Base-by-base conservation (phyloP, 2,329 filamentous ascomycete species). In the Sporothrix curviconia region DNA sequence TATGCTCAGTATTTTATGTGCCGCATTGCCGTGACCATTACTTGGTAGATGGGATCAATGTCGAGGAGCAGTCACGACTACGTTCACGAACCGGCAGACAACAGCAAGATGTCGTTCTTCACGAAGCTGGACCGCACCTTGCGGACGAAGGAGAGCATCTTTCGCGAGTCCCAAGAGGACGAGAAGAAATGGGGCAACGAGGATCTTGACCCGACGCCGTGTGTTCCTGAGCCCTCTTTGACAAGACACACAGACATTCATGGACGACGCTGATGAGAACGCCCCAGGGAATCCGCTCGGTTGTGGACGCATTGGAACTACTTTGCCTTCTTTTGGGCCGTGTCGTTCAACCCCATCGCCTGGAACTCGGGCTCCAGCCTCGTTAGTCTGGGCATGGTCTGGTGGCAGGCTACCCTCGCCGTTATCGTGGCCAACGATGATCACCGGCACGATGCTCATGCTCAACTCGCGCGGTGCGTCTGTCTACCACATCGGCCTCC, bases 401-500 rank as follows among this genome's bases (percentile, higher is more conserved):
- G 58, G 55, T 60, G 58, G 58, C 58, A 60, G 24, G 58, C 58
- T 1, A 60, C 55, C 1, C 50, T 59, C 17, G 52, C 57, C 4
- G 57, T 40, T 32, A 53, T 57, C n/a, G 37, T 40, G 15, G 51
- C 51, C 7, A n/a, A 59, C 52, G 1, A 46, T 59, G 22, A 17
- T 59, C 14, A 51, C 44, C 15, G 49, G 49, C 34, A 47, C 39
- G 3, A 42, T 58, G 49, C 61, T 60, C 14, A 40, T 60, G 19
- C 47, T 61, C 49, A 56, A 59, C 42, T 61, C 59, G 12, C 56
- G 59, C 12, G 59, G 56, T 3, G 46, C 59, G 3, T 50, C 59
- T 1, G 51, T 55, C 6, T 62, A 62, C 25, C 61, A 62, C 46
- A 47, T 62, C 43, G 61, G 61, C 28, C 59, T 39, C 44, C 61